Evolutionary conservation across 495 filamentous ascomycete species (phyloP).

Genomic region (Daldinia grandis): DNA sequence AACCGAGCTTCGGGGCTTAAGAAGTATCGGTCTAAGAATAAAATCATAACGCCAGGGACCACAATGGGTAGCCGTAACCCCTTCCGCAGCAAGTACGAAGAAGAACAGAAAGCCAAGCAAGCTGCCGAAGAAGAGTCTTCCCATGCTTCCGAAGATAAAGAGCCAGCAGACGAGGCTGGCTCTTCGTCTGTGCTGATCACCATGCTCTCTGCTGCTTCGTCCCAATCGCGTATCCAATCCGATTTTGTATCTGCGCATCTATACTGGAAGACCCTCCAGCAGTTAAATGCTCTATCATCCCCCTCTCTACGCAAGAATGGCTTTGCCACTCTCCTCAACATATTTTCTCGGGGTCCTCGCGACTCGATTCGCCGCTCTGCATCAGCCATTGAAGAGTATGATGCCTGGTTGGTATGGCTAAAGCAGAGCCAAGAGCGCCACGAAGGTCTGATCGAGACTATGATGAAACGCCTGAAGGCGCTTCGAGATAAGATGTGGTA

Average conservation of each 20-base stretch:
- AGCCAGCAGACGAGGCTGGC: constrained; percentile 45
- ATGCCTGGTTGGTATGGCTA: constrained; percentile 79
- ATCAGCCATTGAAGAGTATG: constrained; percentile 73
- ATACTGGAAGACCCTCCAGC: constrained; percentile 73
- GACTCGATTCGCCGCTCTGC: constrained; percentile 72
- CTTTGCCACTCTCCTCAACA: constrained; percentile 72
- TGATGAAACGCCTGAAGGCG: constrained; percentile 72
- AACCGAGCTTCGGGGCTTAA: constrained; percentile 65
- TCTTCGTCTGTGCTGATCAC: constrained; percentile 63
- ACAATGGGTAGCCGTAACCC: constrained; percentile 64
- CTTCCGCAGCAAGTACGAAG: constrained; percentile 57
- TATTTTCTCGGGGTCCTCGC: constrained; percentile 72
- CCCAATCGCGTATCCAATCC: constrained; percentile 71
- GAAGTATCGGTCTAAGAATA: constrained; percentile 60
- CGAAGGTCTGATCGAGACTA: constrained; percentile 68
- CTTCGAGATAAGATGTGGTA: constrained; percentile 99
- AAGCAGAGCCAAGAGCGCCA: constrained; percentile 76
- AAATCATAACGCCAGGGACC: constrained; percentile 56
- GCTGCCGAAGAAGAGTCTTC: constrained; percentile 46
- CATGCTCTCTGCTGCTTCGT: constrained; percentile 74
- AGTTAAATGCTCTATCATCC: constrained; percentile 68
- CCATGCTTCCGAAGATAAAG: constrained; percentile 45
- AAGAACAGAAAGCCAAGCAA: constrained; percentile 45
- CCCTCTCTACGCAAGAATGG: constrained; percentile 70
- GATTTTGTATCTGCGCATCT: constrained; percentile 76